phyloP scores from a whole-genome alignment of 768 basidiomycete genomes.

The Auriscalpium orientale region DNA sequence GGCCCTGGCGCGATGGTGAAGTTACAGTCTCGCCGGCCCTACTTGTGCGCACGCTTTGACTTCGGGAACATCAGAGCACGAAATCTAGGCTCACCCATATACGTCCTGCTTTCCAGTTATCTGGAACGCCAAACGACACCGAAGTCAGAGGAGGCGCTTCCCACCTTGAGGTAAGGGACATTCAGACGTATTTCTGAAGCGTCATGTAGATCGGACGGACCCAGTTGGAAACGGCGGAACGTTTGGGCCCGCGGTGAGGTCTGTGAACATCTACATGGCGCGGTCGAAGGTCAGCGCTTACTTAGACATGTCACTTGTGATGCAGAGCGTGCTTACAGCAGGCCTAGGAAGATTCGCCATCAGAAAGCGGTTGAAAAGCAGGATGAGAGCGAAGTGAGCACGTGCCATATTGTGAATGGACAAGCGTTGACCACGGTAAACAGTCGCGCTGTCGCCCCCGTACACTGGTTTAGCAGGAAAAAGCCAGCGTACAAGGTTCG shows the following conservation, averaged over 20 bases:
- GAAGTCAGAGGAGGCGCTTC: constrained; percentile 12
- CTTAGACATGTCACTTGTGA: too few species aligned
- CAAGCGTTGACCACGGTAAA: constrained; percentile 12
- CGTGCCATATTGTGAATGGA: constrained; percentile 11
- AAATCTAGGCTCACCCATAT: constrained; percentile 15
- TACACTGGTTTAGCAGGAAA: too few species aligned
- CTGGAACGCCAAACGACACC: constrained; percentile 15
- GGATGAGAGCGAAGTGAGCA: not conserved
- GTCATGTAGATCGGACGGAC: not conserved
- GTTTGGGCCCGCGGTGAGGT: constrained; percentile 1
- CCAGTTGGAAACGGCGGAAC: constrained; percentile 8
- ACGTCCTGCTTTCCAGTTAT: constrained; percentile 19
- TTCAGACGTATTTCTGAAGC: not conserved
- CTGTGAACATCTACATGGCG: constrained; percentile 11
- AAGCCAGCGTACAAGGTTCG: too few species aligned
- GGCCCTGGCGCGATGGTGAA: constrained; percentile 15
- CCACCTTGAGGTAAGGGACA: constrained; percentile 7
- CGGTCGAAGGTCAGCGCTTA: not conserved
- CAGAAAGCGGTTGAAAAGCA: too few species aligned
- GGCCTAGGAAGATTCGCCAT: constrained; percentile 1
- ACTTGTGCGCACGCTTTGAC: not conserved
- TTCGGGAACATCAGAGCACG: not conserved
- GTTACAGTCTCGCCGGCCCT: constrained; percentile 19
- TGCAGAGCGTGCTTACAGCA: constrained; percentile 1
- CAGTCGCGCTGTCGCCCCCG: not conserved